Evolutionary conservation across 1,284 basidiomycete genomes (phyloP), one percentile per base, ranked within the genome.

Genomic region (Tilletia walkeri): DNA sequence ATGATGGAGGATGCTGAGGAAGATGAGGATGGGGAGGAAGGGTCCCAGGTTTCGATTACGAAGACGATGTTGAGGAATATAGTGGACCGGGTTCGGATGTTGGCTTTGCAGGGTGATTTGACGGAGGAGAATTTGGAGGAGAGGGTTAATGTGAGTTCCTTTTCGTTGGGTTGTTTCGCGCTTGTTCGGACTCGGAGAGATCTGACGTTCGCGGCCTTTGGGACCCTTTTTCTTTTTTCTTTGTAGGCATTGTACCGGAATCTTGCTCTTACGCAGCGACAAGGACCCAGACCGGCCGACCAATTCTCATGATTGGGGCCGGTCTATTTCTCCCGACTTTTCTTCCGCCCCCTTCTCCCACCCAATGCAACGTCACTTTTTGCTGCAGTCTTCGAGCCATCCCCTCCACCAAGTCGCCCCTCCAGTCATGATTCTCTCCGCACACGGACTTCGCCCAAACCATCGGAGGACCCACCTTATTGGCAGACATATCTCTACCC

Each of bases 91-190:
- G 72, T 80, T 18, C 67, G 75, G 39, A 61, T 69, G 41, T 67
- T 76, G 53, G 73, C 78, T 5, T 61, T 79, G 63, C 72, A 77
- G 65, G 73, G 75, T 45, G 78, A 79, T 69, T 69, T 80, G 45
- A 79, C 74, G 41, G 78, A 78, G 61, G 74, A 73, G n/a, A 80
- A 79, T 39, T 74, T 78, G 36, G 69, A 76, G 4, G 73, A 76
- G 68, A 70, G 74, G 30, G 78, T 78, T n/a, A 76, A 80, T 67
- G 68, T 71, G 68, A 61, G 70, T 70, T 9, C 2, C 10, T 39
- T 9, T 20, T 18, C 49, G 49, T 53, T 16, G 49, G 49, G 49
- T 18, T 16, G 16, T 3, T 41, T 12, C 38, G 38, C 30, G 2
- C 24, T n/a, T 12, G 4, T 53, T 53, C n/a, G 7, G 24, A 10